A percentile compares a stretch with the other conserved stretches of the same genome.
These are phyloP conservation scores for Marasmius sp. DNA, from an alignment of 1,284 basidiomycete species.

Conservation along the genomic window DNA sequence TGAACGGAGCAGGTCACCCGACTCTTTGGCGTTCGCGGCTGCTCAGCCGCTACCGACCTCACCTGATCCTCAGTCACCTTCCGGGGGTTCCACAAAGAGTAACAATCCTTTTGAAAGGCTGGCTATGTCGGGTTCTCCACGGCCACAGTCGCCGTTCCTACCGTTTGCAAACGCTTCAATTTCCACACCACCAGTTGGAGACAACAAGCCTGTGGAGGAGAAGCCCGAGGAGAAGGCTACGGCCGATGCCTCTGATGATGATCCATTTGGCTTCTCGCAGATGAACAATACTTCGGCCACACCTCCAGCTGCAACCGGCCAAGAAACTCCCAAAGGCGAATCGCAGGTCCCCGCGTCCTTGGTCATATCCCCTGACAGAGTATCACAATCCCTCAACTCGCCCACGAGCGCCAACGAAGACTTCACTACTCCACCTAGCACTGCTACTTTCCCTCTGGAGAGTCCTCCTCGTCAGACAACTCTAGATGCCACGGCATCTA, in stretches of 20 bases:
- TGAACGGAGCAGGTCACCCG: constrained; percentile 35
- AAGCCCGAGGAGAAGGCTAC: constrained; percentile 1
- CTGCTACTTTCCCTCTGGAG: constrained; percentile 26
- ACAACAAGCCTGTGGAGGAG: constrained; percentile 6
- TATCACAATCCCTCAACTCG: constrained; percentile 26
- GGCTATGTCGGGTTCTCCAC: constrained; percentile 46
- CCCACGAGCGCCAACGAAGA: constrained; percentile 43
- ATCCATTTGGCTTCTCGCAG: constrained; percentile 63
- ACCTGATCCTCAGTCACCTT: constrained; percentile 48
- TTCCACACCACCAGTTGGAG: constrained; percentile 13
- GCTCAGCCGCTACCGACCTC: constrained; percentile 69
- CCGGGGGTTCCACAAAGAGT: constrained; percentile 57
- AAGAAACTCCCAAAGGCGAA: constrained; percentile 17
- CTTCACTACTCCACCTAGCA: constrained; percentile 61
- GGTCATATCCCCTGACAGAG: constrained; percentile 11
- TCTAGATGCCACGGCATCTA: constrained; percentile 30
- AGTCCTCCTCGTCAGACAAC: constrained; percentile 24
- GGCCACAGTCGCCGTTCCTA: constrained; percentile 55
- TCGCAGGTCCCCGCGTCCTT: neutral
- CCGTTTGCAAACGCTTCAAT: constrained; percentile 44
- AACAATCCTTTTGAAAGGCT: constrained; percentile 94
- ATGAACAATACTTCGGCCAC: constrained; percentile 31
- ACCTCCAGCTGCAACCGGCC: constrained; percentile 4
- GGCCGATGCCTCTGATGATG: constrained; percentile 25
- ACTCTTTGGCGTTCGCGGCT: constrained; percentile 63